phyloP scores from a whole-genome alignment of 208 protist species.

The Leishmania arabica region DNA sequence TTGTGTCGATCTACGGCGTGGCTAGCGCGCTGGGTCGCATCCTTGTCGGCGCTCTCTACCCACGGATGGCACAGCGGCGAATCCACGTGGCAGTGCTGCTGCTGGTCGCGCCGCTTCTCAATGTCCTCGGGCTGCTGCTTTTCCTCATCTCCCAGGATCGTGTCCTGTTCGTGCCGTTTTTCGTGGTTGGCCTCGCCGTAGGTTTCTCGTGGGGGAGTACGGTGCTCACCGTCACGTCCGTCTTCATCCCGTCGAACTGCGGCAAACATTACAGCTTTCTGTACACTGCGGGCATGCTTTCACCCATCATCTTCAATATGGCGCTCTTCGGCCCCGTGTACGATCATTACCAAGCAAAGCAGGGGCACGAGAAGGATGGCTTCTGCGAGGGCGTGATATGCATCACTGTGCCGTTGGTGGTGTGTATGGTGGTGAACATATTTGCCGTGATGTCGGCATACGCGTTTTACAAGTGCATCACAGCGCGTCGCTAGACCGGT shows the following conservation, averaged over 20 bases:
- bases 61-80: conserved; percentile 39
- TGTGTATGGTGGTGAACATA: conserved; percentile 58
- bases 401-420: conserved; percentile 51
- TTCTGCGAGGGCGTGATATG: conserved; percentile 60
- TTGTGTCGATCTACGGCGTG: conserved; percentile 81
- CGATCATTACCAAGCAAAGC: conserved; percentile 55
- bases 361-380: conserved; percentile 32
- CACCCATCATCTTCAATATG: conserved; percentile 81
- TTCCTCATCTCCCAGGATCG: conserved; percentile 44
- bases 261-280: conserved; percentile 86
- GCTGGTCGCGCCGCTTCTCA: conserved; percentile 60
- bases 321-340: conserved; percentile 75
- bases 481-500: conserved; percentile 27
- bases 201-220: conserved; percentile 83
- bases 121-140: conserved; percentile 61
- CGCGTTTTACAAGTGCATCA: conserved; percentile 39
- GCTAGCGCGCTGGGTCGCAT: conserved; percentile 80
- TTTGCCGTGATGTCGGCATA: conserved; percentile 45
- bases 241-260: conserved; percentile 66
- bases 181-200: conserved; percentile 70
- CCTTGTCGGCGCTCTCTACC: conserved; percentile 54
- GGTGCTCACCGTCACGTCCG: conserved; percentile 67
- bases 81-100: conserved; percentile 49
- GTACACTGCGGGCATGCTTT: conserved; percentile 83
- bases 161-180: conserved; percentile 66